Conservation (phyloP, 495 filamentous ascomycete species). For the Talaromyces liani region DNA sequence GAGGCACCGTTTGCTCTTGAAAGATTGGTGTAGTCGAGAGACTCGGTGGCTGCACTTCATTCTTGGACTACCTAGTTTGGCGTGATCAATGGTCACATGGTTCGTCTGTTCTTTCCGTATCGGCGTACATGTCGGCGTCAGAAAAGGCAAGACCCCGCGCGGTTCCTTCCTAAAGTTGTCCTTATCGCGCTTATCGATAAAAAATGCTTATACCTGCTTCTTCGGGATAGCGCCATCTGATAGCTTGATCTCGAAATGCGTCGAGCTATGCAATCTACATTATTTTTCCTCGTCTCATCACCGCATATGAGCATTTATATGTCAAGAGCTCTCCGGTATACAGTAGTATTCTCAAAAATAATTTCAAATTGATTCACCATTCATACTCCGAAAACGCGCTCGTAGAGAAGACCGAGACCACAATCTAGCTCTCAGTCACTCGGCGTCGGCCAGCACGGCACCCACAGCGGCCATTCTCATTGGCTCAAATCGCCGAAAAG, state of each 20-base stretch:
- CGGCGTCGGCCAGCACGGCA: background rate
- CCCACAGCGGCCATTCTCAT: background rate
- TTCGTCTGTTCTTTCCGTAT: background rate
- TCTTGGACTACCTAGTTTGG: background rate
- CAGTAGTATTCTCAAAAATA: too few relatives aligned
- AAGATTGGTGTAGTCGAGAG: background rate
- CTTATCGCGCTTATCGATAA: constrained; percentile 2
- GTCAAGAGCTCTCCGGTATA: too few relatives aligned
- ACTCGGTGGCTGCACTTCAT: background rate
- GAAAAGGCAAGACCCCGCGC: background rate
- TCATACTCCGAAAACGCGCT: too few relatives aligned
- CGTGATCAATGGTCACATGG: background rate
- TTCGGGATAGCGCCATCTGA: background rate
- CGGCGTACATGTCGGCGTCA: background rate
- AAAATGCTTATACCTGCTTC: background rate
- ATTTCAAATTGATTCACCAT: too few relatives aligned
- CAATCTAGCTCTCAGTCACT: background rate
- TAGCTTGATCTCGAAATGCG: background rate
- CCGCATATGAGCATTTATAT: too few relatives aligned
- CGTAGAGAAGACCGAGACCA: background rate
- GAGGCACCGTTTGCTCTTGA: background rate
- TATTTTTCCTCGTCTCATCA: too few relatives aligned
- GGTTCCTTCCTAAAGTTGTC: background rate
- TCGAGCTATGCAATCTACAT: too few relatives aligned
- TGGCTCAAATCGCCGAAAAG: background rate